Conservation (phyloP, 2,329 filamentous ascomycete genomes). For the Scolecobasidium constrictum region DNA sequence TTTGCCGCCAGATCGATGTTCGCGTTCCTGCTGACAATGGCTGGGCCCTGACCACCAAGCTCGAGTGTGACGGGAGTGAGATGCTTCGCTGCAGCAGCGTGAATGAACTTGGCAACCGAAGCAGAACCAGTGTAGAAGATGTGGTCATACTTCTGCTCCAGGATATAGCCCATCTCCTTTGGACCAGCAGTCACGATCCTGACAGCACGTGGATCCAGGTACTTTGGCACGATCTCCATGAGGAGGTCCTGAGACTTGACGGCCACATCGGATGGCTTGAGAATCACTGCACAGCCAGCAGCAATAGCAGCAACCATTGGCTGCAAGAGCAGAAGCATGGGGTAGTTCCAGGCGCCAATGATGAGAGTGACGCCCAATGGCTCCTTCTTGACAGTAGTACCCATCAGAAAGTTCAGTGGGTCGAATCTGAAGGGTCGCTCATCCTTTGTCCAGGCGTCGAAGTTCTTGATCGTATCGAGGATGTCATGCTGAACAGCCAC, state of each 20-base stretch:
- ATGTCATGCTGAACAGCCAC: conserved; percentile 23
- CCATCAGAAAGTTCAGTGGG: conserved; percentile 15
- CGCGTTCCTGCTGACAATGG: conserved; percentile 30
- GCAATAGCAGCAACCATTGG: conserved; percentile 33
- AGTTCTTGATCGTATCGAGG: conserved; percentile 24
- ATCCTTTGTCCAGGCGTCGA: conserved; percentile 31
- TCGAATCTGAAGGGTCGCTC: conserved; percentile 17
- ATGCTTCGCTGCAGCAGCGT: conserved; percentile 31
- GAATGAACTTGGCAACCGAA: conserved; percentile 18
- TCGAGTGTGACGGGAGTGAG: conserved; percentile 36
- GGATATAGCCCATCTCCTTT: conserved; percentile 9
- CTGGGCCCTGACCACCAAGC: conserved; percentile 35
- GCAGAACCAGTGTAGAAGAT: conserved; percentile 9
- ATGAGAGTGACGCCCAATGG: conserved; percentile 34
- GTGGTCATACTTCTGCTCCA: conserved; percentile 8
- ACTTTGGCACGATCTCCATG: conserved; percentile 28
- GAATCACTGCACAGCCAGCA: conserved; percentile 29
- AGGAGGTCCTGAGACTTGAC: conserved; percentile 25
- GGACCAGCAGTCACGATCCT: conserved; percentile 11
- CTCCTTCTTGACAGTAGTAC: conserved; percentile 25
- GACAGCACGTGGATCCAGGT: conserved; percentile 31
- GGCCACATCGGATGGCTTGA: conserved; percentile 36
- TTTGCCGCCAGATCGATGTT: conserved; percentile 33
- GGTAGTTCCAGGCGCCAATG: conserved; percentile 38
- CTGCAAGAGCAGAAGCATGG: conserved; percentile 26